Evolutionary conservation across 2,329 filamentous ascomycete genomes (phyloP), one percentile per base, ranked within the genome.

Genomic region (Fonsecaea nubica): DNA sequence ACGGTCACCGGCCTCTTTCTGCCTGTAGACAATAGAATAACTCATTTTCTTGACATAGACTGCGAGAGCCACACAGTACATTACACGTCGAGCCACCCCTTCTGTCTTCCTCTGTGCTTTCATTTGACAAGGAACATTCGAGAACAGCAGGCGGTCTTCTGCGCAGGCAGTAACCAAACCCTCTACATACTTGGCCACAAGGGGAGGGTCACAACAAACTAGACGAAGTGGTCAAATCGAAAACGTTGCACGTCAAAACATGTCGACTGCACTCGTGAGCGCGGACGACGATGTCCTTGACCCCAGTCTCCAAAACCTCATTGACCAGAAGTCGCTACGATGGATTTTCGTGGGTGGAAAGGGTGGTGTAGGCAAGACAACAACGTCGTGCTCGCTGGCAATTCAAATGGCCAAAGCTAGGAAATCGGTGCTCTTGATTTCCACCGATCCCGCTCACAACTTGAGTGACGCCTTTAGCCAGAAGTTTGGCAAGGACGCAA

Each of bases 291-390:
- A 93, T 77, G 84, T 87, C 74, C 89, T 98, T 83, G 93, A 96
- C 83, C 93, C 95, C 56, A 92, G 92, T 60, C 91, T 99, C 76
- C 92, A 97, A 83, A 91, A 92, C 71, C 93, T 99, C 77, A 88
- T 99, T 75, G 92, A 96, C 83, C 95, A 99, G 81, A 92, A 93
- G 80, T 90, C 92, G 38, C 89, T 99, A 63, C 92, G 95, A 78
- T 99, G 95, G 95, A 96, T 99, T 81, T 99, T 99, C 76, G 95
- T 99, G 67, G 95, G 95, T 75, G 95, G 95, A 72, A 99, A 99
- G 82, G 95, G 95, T 76, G 95, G 95, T 78, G 95, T 99, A 54
- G 95, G 95, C 79, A 99, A 99, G 85, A 99, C 95, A 33, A 99
- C 95, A n/a, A 99, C 95, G 15, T 98, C 94, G 7, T 99, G 95